Conservation (phyloP, 1,284 basidiomycete genomes). For the Puccinia coronata region DNA sequence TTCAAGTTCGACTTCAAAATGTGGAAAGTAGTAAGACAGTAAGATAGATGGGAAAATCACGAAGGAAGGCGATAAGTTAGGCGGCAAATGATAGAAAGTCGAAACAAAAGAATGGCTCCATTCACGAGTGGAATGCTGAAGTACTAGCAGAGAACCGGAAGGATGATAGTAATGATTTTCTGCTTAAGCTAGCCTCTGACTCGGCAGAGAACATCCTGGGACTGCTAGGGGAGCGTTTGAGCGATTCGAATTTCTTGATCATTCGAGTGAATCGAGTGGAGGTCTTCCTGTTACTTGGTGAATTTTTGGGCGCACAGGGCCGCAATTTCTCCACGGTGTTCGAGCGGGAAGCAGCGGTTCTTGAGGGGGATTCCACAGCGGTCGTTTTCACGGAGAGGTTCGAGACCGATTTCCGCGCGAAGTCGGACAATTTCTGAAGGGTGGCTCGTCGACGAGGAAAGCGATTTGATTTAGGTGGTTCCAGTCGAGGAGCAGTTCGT, state of each 20-base stretch:
- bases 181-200: slow-evolving; percentile 5
- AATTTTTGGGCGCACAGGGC: not conserved
- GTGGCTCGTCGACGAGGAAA: not conserved
- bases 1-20: too few species aligned
- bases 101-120: not conserved
- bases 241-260: not conserved
- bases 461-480: not conserved
- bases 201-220: not conserved
- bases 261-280: slow-evolving; percentile 8
- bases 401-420: slow-evolving; percentile 25
- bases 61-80: too few species aligned
- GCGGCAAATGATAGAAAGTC: not conserved
- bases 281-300: not conserved
- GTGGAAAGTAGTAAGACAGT: too few species aligned
- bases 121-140: not conserved
- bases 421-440: slow-evolving; percentile 22
- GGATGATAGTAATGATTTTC: slow-evolving; percentile 6
- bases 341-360: not conserved
- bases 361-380: slow-evolving; percentile 9
- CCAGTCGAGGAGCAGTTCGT: not conserved
- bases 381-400: not conserved
- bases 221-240: not conserved
- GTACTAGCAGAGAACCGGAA: slow-evolving; percentile 16
- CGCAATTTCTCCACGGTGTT: not conserved
- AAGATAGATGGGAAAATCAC: too few species aligned